Conservation (phyloP, 768 basidiomycete species). For the Phanerochaete carnosa region DNA sequence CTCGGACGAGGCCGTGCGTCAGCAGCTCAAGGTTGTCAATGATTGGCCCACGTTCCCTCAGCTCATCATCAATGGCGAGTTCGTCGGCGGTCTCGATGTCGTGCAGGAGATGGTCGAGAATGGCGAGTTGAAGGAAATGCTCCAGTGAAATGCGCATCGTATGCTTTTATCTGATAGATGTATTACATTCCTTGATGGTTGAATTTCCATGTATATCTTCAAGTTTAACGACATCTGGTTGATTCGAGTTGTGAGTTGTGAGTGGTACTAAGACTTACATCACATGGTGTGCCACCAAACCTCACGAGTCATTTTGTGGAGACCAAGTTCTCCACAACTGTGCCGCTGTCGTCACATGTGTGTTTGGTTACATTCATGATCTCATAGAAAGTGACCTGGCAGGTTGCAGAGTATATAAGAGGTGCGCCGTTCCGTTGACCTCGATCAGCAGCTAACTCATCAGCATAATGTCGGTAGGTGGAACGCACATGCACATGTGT, state of each 20-base stretch:
- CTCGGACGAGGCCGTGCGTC: slow-evolving; percentile 51
- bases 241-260: not conserved
- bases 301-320: not conserved
- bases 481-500: not conserved
- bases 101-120: slow-evolving; percentile 82
- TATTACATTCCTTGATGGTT: not conserved
- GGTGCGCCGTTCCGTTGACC: not conserved
- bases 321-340: not conserved
- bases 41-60: slow-evolving; percentile 62
- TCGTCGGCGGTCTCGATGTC: slow-evolving; percentile 94
- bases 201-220: not conserved
- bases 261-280: not conserved
- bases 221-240: not conserved
- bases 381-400: not conserved
- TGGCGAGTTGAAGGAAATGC: slow-evolving; percentile 66
- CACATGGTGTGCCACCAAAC: not conserved
- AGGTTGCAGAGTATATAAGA: not conserved
- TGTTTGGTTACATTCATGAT: not conserved
- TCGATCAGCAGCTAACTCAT: not conserved
- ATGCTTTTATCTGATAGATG: not conserved
- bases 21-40: slow-evolving; percentile 57
- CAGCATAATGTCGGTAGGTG: not conserved
- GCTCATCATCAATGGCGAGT: slow-evolving; percentile 83
- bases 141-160: slow-evolving; percentile 9
- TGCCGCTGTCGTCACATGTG: not conserved